Conservation (phyloP, 2,329 filamentous ascomycete genomes). For the Cytospora piceicola region DNA sequence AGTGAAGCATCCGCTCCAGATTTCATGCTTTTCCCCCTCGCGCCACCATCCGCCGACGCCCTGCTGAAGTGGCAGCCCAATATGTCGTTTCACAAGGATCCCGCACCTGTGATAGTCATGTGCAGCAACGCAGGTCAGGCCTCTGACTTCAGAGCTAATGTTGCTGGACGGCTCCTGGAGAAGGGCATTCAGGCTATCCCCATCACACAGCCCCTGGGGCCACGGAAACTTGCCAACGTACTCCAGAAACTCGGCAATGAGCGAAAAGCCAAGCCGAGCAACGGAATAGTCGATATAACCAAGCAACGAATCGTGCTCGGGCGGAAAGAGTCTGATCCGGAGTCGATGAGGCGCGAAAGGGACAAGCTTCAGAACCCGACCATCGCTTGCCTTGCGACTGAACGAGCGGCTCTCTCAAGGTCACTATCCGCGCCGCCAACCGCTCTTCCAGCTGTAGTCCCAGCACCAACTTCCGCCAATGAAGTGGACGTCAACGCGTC, state of each 20-base stretch:
- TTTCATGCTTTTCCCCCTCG: constrained; percentile 22
- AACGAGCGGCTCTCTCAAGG: background rate
- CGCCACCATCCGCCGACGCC: constrained; percentile 33
- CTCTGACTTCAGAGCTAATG: constrained; percentile 12
- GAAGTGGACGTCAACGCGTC: background rate
- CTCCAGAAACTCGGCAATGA: constrained; percentile 14
- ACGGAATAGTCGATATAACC: background rate
- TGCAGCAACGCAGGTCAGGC: constrained; percentile 22
- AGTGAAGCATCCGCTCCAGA: background rate
- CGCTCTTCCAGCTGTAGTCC: background rate
- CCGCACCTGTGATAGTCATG: constrained; percentile 8
- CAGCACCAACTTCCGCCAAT: background rate
- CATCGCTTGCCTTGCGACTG: background rate
- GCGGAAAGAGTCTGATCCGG: constrained; percentile 24
- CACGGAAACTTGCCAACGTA: constrained; percentile 22
- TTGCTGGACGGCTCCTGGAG: constrained; percentile 16
- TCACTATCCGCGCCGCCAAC: constrained; percentile 19
- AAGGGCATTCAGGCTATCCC: constrained; percentile 22
- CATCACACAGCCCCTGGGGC: constrained; percentile 21
- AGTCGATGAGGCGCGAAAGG: constrained; percentile 24
- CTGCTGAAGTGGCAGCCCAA: constrained; percentile 12
- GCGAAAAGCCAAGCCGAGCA: background rate
- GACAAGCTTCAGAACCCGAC: constrained; percentile 15
- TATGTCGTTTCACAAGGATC: background rate
- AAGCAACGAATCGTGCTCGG: constrained; percentile 21